Evolutionary conservation across 1,284 basidiomycete species (phyloP), one percentile per base, ranked within the genome.

Genomic region (Fomitopsis palustris): DNA sequence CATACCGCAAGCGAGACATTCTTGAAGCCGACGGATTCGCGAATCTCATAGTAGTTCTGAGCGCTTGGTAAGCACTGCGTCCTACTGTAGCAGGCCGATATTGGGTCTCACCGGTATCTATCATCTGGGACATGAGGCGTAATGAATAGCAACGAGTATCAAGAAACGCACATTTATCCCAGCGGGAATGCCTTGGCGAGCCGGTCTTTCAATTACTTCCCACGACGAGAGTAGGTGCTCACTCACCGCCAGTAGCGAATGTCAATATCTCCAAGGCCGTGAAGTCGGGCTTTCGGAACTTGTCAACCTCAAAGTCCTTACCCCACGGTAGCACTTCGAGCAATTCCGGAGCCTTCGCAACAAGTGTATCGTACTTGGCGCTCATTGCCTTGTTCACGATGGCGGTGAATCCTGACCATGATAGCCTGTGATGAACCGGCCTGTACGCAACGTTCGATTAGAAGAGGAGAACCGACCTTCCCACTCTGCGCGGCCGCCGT

Each of bases 271-370:
- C 87, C 60, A 92, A 75, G 4, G 90, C 90, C 0, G 93, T 94
- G 69, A 95, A 95, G 69, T 94, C 93, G 1, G 92, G 92, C 70
- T 91, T 91, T 61, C 84, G 81, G 79, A 95, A 95, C 1, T 84
- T 77, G 61, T 92, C 88, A 31, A 93, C 90, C 69, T 95, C 93
- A 63, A 88, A 95, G 67, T 87, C 82, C 62, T 82, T 74, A 3
- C 92, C 92, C 93, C 93, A 95, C 0, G 93, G 92, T 27, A 95
- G 77, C 29, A 77, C 83, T 71, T 92, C 86, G 75, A 95, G 90
- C 37, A 93, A 78, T 59, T 87, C 82, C 0, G 90, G 86, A 16
- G 92, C 93, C 29, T 80, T 72, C 56, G 88, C 78, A 35, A 95
- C 92, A 27, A 95, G 80, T 16, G 72, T 81, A 66, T 89, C 89